phyloP scores from a whole-genome alignment of 441 rosid species.

The Pelargonium australe region DNA sequence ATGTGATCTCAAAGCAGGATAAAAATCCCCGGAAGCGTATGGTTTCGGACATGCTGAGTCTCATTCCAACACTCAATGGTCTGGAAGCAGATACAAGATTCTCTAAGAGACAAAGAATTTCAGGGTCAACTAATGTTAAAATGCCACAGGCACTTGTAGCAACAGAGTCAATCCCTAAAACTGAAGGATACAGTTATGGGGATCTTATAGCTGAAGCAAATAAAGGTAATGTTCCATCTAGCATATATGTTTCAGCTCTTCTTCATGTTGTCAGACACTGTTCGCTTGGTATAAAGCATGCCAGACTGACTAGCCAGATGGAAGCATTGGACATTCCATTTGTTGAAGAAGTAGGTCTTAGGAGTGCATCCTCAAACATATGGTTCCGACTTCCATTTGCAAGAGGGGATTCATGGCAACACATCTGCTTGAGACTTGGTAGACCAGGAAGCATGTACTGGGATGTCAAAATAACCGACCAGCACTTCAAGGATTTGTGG shows the following conservation, averaged over 20 bases:
- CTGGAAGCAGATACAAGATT: constrained; percentile 34
- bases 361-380: constrained; percentile 75
- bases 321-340: constrained; percentile 81
- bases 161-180: constrained; percentile 40
- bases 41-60: constrained; percentile 59
- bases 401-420: constrained; percentile 76
- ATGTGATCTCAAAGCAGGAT: constrained; percentile 37
- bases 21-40: constrained; percentile 58
- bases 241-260: constrained; percentile 77
- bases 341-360: constrained; percentile 78
- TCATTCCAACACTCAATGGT: constrained; percentile 74
- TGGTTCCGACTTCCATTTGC: constrained; percentile 95
- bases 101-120: constrained; percentile 48
- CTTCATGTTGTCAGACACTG: constrained; percentile 93
- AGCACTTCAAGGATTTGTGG: constrained; percentile 95
- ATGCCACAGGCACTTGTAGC: constrained; percentile 38
- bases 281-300: constrained; percentile 88
- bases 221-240: constrained; percentile 82
- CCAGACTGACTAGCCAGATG: constrained; percentile 96
- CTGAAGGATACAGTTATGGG: constrained; percentile 60
- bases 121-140: constrained; percentile 34
- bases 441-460: constrained; percentile 98
- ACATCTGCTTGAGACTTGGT: constrained; percentile 93
- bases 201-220: constrained; percentile 85
- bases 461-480: constrained; percentile 97